A percentile compares a stretch with the other conserved stretches of the same genome.
phyloP scores from a whole-genome alignment of 2,329 filamentous ascomycete genomes.

The Sarocladiaceae sp. region DNA sequence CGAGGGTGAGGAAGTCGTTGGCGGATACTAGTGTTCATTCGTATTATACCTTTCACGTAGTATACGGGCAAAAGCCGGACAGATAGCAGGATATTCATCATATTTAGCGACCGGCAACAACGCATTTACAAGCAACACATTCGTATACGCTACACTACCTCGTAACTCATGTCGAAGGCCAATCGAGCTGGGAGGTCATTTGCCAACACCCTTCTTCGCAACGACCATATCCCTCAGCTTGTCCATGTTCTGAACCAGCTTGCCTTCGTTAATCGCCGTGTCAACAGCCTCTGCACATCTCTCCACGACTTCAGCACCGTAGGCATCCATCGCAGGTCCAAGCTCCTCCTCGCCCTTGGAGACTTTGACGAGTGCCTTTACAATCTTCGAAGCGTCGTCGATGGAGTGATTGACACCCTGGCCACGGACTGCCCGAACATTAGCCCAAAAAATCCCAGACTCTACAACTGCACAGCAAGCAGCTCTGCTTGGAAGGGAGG shows the following conservation, averaged over 20 bases:
- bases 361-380: not conserved
- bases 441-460: not conserved
- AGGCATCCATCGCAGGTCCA: not conserved
- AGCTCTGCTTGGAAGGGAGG: no score
- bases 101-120: no score
- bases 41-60: slow-evolving; percentile 11
- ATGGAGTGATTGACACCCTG: slow-evolving; percentile 4
- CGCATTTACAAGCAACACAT: no score
- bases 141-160: not conserved
- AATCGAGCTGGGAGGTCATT: no score
- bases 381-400: not conserved
- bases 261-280: slow-evolving; percentile 8
- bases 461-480: no score
- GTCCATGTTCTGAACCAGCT: slow-evolving; percentile 9
- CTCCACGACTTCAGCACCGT: slow-evolving; percentile 6
- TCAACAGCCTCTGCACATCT: slow-evolving; percentile 3
- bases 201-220: slow-evolving; percentile 4
- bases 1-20: slow-evolving; percentile 23
- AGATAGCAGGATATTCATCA: no score
- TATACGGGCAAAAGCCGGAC: slow-evolving; percentile 10
- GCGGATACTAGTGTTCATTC: slow-evolving; percentile 6
- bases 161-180: not conserved
- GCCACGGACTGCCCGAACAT: not conserved
- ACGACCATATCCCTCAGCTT: slow-evolving; percentile 4
- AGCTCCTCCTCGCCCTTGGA: not conserved